Percentiles rank a stretch among this genome's conserved stretches.
Evolutionary conservation across 805 yeast species (phyloP).

Genomic region (Ogataea nitratoaversa): DNA sequence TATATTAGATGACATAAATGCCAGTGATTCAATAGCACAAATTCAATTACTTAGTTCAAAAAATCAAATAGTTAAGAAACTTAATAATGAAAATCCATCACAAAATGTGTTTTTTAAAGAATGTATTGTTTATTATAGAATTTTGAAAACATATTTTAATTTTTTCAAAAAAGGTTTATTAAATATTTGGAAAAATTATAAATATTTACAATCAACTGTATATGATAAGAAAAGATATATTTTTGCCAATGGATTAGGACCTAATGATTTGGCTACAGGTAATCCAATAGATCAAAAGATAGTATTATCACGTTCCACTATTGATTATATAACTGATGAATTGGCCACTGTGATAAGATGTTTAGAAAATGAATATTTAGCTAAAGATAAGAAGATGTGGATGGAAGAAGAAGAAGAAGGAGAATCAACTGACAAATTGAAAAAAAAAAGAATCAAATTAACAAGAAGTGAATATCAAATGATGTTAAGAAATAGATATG

Average conservation of each 20-base stretch:
- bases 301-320: conserved; percentile 8
- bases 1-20: conserved; percentile 5
- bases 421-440: no score
- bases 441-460: conserved; percentile 16
- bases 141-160: conserved; percentile 27
- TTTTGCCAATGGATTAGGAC: conserved; percentile 24
- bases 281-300: conserved; percentile 20
- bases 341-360: conserved; percentile 24
- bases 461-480: conserved; percentile 45
- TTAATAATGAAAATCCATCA: conserved; percentile 7
- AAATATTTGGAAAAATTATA: conserved; percentile 48
- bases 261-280: conserved; percentile 23
- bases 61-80: conserved; percentile 3
- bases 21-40: conserved; percentile 17
- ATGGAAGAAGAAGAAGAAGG: neutral
- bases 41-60: conserved; percentile 16
- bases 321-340: conserved; percentile 20
- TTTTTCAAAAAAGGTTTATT: conserved; percentile 58
- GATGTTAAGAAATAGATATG: conserved; percentile 45
- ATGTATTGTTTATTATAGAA: conserved; percentile 13
- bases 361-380: conserved; percentile 16
- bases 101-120: conserved; percentile 3
- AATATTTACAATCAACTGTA: conserved; percentile 23
- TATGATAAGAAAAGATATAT: conserved; percentile 25
- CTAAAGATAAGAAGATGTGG: conserved; percentile 11